phyloP scores from a whole-genome alignment of 768 basidiomycete species.

The Lenzites betulinus region DNA sequence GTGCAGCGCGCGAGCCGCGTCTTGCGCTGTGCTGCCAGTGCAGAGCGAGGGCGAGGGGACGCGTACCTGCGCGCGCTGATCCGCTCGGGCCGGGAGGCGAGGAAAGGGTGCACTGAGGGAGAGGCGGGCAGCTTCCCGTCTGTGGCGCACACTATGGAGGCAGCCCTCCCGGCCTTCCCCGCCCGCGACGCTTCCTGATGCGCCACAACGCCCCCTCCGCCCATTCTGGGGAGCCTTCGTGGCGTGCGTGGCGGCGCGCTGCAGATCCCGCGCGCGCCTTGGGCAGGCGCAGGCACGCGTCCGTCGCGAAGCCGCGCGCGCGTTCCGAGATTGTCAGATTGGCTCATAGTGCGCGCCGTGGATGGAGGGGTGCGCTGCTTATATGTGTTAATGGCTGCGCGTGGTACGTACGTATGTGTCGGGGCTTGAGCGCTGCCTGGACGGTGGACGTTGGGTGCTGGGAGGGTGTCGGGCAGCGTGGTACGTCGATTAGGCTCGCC shows the following conservation, averaged over 20 bases:
- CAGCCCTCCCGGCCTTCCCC: not conserved
- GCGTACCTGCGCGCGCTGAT: not conserved
- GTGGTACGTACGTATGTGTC: not conserved
- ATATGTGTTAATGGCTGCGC: too few species aligned
- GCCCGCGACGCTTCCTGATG: slow-evolving; percentile 1
- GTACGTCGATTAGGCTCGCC: not conserved
- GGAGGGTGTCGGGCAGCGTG: not conserved
- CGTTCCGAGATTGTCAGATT: not conserved
- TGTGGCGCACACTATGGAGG: too few species aligned
- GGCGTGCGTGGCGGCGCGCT: not conserved
- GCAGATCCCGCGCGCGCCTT: not conserved
- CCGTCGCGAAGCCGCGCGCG: not conserved
- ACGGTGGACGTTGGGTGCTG: too few species aligned
- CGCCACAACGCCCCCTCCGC: slow-evolving; percentile 5
- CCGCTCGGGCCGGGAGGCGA: not conserved
- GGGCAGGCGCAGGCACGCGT: too few species aligned
- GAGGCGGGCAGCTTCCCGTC: too few species aligned
- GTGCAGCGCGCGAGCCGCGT: too few species aligned
- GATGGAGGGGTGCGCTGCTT: too few species aligned
- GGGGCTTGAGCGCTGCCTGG: not conserved
- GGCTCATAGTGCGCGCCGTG: not conserved
- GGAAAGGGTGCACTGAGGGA: not conserved
- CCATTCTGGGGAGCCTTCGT: not conserved
- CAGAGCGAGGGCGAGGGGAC: too few species aligned
- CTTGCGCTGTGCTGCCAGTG: too few species aligned